Base-by-base conservation (phyloP, 2,329 filamentous ascomycete genomes). In the Chaetomiaceae sp. region DNA sequence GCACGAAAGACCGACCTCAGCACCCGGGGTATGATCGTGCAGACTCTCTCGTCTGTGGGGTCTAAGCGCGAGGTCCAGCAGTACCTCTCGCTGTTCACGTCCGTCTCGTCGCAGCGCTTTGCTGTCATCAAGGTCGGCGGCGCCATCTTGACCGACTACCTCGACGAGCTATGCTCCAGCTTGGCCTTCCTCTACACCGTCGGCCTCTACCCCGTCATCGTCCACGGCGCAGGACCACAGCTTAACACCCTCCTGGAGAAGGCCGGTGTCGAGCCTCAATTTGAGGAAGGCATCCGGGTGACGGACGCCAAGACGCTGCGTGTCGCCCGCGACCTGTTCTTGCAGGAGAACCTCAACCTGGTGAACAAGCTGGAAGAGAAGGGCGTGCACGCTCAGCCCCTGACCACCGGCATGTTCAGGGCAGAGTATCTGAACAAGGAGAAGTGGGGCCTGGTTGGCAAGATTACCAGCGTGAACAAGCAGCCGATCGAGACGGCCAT, bases 121-220 rank as follows among this genome's bases (percentile, higher is more conserved):
- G 92, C 91, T 62, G 92, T 99, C 45, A 95, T 99, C 73, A 99
- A 99, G 78, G 92, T 97, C 52, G 94, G 92, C 58, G 94, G 92
- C 58, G 94, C 92, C 59, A 96, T 97, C 66, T 81, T 99, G 65
- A 95, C 90, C 56, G 91, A 97, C 69, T 88, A 96, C 72, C 80
- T 97, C 52, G 88, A 96, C 70, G 91, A 91, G 65, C 83, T 99
- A 52, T 95, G 90, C 68, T 87, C 88, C 51, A 91, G 89, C 46
- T 79, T 97, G 55, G 87, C 90, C 25, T 95, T 97, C 73, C 82
- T 97, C 46, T 92, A 95, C 73, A 88, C 95, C 77, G 90, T 97
- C 67, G 91, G 91, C 37, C 81, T 99, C 37, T 96, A 90, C 74
- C 94, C 94, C 43, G 88, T 97, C 64, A 90, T 99, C 51, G 91